Percentiles rank a stretch among this genome's conserved stretches.
Conservation (phyloP, 495 filamentous ascomycete genomes). For the Penicillium paradoxum region DNA sequence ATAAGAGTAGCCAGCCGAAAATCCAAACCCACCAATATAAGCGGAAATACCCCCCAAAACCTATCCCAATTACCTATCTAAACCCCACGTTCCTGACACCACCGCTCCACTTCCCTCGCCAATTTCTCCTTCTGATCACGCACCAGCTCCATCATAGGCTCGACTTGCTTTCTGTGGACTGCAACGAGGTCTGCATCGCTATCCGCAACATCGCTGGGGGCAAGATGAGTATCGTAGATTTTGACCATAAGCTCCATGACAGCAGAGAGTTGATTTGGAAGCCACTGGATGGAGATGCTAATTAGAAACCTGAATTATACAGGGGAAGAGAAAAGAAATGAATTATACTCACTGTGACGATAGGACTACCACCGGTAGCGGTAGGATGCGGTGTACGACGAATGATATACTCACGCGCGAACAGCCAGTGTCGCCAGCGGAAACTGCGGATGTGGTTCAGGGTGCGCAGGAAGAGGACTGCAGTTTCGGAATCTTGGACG, state of each 20-base stretch:
- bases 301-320: constrained; percentile 3
- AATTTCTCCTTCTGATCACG: constrained; percentile 63
- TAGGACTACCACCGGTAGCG: constrained; percentile 86
- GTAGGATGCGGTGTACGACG: constrained; percentile 77
- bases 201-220: constrained; percentile 33
- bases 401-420: constrained; percentile 91
- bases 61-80: constrained; percentile 1
- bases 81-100: constrained; percentile 67
- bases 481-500: constrained; percentile 46
- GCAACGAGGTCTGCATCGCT: constrained; percentile 31
- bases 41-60: not conserved
- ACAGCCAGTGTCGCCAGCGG: constrained; percentile 91
- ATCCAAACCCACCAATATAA: not conserved
- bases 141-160: constrained; percentile 69
- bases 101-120: constrained; percentile 72
- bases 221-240: constrained; percentile 48
- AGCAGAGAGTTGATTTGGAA: constrained; percentile 77
- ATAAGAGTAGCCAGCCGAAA: not conserved
- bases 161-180: constrained; percentile 37
- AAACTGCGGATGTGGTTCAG: constrained; percentile 86
- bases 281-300: constrained; percentile 49
- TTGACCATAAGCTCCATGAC: constrained; percentile 71
- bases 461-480: constrained; percentile 62
- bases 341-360: constrained; percentile 60
- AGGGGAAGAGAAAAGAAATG: not conserved